Evolutionary conservation across 148 eudicot genomes (phyloP).

Genomic region (Heliosperma pusillum): DNA sequence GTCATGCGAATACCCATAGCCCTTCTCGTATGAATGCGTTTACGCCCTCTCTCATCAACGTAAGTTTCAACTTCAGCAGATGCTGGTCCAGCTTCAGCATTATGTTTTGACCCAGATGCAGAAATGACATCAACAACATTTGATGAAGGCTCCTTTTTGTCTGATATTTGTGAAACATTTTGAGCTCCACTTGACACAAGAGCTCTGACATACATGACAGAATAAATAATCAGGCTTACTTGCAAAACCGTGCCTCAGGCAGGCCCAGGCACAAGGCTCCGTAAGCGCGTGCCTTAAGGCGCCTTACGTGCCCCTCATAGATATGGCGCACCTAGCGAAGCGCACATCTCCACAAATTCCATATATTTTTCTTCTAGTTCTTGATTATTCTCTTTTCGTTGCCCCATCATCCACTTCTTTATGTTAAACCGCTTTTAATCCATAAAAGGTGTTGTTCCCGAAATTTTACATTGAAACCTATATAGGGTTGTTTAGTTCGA

Average conservation of each 20-base stretch:
- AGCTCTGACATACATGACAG: constrained; percentile 35
- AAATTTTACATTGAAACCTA: background rate
- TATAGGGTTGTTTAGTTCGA: too few relatives aligned
- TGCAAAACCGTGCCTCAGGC: background rate
- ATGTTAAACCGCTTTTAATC: background rate
- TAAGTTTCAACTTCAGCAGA: constrained; percentile 49
- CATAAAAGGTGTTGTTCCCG: background rate
- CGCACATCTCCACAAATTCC: background rate
- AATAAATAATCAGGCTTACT: constrained; percentile 8
- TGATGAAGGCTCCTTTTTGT: constrained; percentile 33
- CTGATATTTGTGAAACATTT: constrained; percentile 29
- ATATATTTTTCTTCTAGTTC: background rate
- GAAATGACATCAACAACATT: constrained; percentile 24
- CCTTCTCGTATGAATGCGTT: constrained; percentile 70
- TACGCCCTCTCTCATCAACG: constrained; percentile 68
- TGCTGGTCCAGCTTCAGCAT: constrained; percentile 31
- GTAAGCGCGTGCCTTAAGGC: background rate
- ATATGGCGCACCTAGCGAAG: background rate
- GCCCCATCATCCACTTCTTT: background rate
- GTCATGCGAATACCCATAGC: constrained; percentile 97
- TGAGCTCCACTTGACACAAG: constrained; percentile 67
- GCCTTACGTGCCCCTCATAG: background rate
- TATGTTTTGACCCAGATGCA: constrained; percentile 29
- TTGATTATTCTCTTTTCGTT: background rate
- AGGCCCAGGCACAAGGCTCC: background rate